phyloP scores from a whole-genome alignment of 352 stramenopile genomes.

The Discostella stelligera region DNA sequence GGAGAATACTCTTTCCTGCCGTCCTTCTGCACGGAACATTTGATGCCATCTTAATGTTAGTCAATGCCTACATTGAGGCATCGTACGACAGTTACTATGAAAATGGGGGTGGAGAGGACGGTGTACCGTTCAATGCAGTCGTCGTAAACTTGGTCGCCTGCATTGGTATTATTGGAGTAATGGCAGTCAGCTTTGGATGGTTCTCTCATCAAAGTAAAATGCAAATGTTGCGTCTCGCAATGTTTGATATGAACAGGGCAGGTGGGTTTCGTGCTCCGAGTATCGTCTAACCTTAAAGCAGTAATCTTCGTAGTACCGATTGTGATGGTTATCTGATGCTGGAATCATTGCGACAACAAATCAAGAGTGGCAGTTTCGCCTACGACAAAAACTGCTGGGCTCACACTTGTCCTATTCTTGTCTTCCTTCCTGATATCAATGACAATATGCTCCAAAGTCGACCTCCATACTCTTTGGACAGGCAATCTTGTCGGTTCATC shows the following conservation, averaged over 20 bases:
- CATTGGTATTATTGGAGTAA: conserved; percentile 59
- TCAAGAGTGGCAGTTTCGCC: conserved; percentile 20
- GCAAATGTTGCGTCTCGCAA: conserved; percentile 57
- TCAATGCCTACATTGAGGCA: conserved; percentile 78
- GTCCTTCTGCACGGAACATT: conserved; percentile 80
- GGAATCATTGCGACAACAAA: conserved; percentile 5
- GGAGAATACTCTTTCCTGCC: conserved; percentile 71
- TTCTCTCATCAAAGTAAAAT: conserved; percentile 62
- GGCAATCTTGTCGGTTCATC: conserved; percentile 9
- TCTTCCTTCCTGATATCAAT: conserved; percentile 34
- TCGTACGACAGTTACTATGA: conserved; percentile 59
- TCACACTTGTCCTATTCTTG: conserved; percentile 32
- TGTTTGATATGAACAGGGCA: conserved; percentile 34
- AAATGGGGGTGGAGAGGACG: conserved; percentile 57
- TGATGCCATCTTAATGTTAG: conserved; percentile 75
- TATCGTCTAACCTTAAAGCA: conserved; percentile 1
- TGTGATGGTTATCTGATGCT: background rate
- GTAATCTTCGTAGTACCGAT: background rate
- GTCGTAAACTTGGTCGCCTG: conserved; percentile 70
- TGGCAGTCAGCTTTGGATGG: conserved; percentile 65
- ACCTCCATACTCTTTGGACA: conserved; percentile 43
- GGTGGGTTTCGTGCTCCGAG: conserved; percentile 29
- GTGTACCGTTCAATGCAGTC: conserved; percentile 63
- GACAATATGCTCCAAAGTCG: conserved; percentile 32
- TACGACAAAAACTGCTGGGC: conserved; percentile 47